A percentile compares a stretch with the other conserved stretches of the same genome.
Evolutionary conservation across 192 early-diverging fungal species (phyloP).

Genomic region (Dissophora ornata): DNA sequence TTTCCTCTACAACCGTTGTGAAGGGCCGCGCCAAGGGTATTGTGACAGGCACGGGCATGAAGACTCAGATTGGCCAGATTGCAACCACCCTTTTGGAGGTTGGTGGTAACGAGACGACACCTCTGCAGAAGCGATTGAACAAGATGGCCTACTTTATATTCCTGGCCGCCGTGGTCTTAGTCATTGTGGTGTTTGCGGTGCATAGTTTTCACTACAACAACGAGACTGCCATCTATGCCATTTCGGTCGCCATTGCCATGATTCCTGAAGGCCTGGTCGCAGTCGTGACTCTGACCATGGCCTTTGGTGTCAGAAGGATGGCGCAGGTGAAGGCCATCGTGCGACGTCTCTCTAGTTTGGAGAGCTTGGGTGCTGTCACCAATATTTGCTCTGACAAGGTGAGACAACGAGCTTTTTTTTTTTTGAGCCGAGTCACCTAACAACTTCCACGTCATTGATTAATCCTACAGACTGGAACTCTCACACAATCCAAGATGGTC

Average conservation of each 20-base stretch:
- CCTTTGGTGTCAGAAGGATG: constrained; percentile 89
- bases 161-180: constrained; percentile 71
- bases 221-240: constrained; percentile 78
- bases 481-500: constrained; percentile 96
- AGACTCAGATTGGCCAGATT: constrained; percentile 93
- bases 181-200: constrained; percentile 86
- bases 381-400: constrained; percentile 98
- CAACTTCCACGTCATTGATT: too few species aligned
- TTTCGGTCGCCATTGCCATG: constrained; percentile 90
- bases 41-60: constrained; percentile 84
- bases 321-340: constrained; percentile 90
- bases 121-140: constrained; percentile 74
- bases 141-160: constrained; percentile 85
- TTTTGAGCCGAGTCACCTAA: too few species aligned
- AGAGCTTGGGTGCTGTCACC: constrained; percentile 92
- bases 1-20: constrained; percentile 89
- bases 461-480: constrained; percentile 90
- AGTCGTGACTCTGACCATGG: constrained; percentile 93
- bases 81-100: constrained; percentile 80
- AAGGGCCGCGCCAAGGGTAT: constrained; percentile 93
- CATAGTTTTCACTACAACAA: constrained; percentile 70
- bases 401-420: too few species aligned
- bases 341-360: constrained; percentile 86
- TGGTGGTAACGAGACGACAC: constrained; percentile 64
- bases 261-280: constrained; percentile 96